Base-by-base conservation (phyloP, 1,139 yeast genomes). In the Saccharomyces hybrid region DNA sequence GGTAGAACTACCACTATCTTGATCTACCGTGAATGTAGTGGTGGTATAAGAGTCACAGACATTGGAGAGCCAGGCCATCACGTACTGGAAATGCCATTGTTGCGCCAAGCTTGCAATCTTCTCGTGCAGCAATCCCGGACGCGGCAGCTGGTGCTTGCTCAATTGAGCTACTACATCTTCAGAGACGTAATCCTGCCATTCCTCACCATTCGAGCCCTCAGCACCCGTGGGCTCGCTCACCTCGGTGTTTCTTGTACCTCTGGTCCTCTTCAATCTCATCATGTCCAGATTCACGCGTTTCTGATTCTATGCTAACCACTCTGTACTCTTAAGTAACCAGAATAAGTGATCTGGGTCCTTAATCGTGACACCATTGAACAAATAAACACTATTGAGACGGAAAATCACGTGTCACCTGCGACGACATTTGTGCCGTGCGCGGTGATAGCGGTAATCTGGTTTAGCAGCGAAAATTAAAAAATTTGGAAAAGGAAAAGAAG, bases 21-120 rank as follows among this genome's bases (percentile, higher is more conserved):
- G 38, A 8, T 55, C 56, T 4, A 52, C 42, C 7, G 49, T 53
- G 16, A 50, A 54, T 7, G 53, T 51, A 11, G 44, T 48, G 5
- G 71, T 66, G 31, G 58, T 59, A 53, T 54, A 65, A 11, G 70
- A 65, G 32, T 63, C 64, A 47, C 69, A 64, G 5, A 66, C 70
- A 49, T 62, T 64, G 53, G 67, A 65, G 14, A 69, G 58, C 70
- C 72, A 70, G 28, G 65, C 60, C n/a, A 69, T 59, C 21, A 66
- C 65, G 48, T 64, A 68, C 49, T 69, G 72, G 53, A 66, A 70
- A 27, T 61, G 56, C 72, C 71, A 69, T 11, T 59, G 56, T 16
- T 51, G 32, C 11, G 58, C 34, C 51, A 68, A 47, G 32, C 55
- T 53, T 7, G 38, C 58, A 21, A 53, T 47, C 8, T 55, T 48